Evolutionary conservation across 306 rosid species (phyloP).

Genomic region (Oemleria cerasiformis): DNA sequence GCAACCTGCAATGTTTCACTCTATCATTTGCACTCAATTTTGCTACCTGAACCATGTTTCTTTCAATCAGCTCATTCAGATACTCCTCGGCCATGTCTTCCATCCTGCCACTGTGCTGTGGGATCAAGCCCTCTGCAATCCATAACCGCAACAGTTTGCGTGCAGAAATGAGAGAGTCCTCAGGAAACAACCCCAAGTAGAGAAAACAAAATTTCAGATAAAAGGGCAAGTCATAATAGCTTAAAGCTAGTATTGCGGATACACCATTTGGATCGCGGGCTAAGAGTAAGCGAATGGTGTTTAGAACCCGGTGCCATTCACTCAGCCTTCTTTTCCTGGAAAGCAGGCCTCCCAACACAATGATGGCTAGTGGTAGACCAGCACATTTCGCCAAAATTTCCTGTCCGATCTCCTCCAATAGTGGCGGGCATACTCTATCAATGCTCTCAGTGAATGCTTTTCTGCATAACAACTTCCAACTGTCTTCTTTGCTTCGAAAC

Average conservation of each 20-base stretch:
- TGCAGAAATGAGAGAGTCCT: background rate
- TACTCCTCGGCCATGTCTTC: slow-evolving; percentile 13
- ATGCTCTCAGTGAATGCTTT: slow-evolving; percentile 11
- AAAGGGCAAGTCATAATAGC: slow-evolving; percentile 13
- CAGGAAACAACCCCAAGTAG: slow-evolving; percentile 15
- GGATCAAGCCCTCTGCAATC: slow-evolving; percentile 23
- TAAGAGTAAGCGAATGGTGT: slow-evolving; percentile 3
- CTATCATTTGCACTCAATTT: slow-evolving; percentile 10
- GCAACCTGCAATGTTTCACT: slow-evolving; percentile 6
- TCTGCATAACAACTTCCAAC: slow-evolving; percentile 12
- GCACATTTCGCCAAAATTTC: slow-evolving; percentile 53
- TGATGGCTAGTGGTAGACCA: slow-evolving; percentile 53
- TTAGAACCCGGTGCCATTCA: slow-evolving; percentile 27
- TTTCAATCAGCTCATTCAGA: slow-evolving; percentile 21
- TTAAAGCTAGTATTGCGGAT: slow-evolving; percentile 13
- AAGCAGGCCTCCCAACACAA: slow-evolving; percentile 49
- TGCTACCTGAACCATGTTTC: slow-evolving; percentile 22
- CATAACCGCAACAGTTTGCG: slow-evolving; percentile 1
- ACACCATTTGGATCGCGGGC: slow-evolving; percentile 16
- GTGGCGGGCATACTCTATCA: slow-evolving; percentile 4
- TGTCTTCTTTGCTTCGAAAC: slow-evolving; percentile 13
- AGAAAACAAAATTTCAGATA: slow-evolving; percentile 16
- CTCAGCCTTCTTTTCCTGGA: slow-evolving; percentile 34
- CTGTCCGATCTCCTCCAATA: slow-evolving; percentile 32
- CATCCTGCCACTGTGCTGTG: background rate